These are phyloP conservation scores for Cicer judaicum DNA, from an alignment of 306 rosid genomes.

Conservation along the genomic window DNA sequence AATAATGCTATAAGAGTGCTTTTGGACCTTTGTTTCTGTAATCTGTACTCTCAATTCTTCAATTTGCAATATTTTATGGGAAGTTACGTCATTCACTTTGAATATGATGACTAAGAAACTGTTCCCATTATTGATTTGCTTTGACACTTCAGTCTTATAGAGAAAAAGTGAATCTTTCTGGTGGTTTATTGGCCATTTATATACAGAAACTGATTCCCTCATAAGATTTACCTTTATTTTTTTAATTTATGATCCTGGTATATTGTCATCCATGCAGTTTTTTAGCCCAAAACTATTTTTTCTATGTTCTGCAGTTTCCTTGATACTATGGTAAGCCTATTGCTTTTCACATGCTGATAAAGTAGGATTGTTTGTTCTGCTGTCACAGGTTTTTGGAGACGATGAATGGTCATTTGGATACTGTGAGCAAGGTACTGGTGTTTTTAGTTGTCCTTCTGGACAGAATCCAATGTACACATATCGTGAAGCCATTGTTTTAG, in stretches of 20 bases:
- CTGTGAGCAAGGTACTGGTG: conserved; percentile 97
- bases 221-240: background rate
- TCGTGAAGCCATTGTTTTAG: conserved; percentile 79
- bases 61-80: background rate
- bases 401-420: conserved; percentile 99
- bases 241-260: background rate
- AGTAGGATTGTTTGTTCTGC: conserved; percentile 33
- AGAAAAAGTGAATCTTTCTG: background rate
- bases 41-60: background rate
- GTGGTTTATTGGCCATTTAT: background rate
- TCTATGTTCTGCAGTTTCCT: background rate
- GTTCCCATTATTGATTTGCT: background rate
- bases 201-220: conserved; percentile 1
- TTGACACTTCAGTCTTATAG: background rate
- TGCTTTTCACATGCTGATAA: conserved; percentile 25
- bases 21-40: background rate
- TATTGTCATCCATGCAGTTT: conserved; percentile 16
- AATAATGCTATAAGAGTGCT: background rate
- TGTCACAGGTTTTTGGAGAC: conserved; percentile 76
- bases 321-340: conserved; percentile 1
- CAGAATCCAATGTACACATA: conserved; percentile 95
- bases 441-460: conserved; percentile 90
- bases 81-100: background rate
- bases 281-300: background rate
- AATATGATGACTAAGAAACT: background rate